Percentiles rank a stretch among this genome's conserved stretches.
phyloP scores from a whole-genome alignment of 371 early-diverging fungal species.

The Apophysomyces ossiformis region DNA sequence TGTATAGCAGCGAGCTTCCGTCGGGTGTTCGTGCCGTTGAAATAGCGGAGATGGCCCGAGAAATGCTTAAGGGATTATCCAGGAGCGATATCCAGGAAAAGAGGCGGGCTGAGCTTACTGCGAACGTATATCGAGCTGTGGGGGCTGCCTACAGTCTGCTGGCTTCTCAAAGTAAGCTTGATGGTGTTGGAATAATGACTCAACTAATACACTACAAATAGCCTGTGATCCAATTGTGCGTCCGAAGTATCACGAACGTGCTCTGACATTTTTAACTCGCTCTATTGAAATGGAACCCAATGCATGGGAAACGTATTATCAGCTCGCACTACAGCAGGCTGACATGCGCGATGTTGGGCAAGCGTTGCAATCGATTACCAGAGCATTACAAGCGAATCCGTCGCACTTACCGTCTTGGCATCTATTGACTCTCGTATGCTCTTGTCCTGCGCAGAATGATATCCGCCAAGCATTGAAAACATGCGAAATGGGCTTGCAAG shows the following conservation, averaged over 20 bases:
- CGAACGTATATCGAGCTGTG: conserved; percentile 53
- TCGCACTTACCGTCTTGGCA: conserved; percentile 83
- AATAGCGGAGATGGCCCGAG: conserved; percentile 49
- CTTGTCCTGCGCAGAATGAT: conserved; percentile 54
- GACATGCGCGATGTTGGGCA: conserved; percentile 77
- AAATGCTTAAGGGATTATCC: conserved; percentile 31
- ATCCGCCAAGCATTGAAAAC: conserved; percentile 67
- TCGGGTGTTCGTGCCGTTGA: conserved; percentile 52
- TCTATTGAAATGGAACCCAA: conserved; percentile 56
- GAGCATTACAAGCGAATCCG: conserved; percentile 66
- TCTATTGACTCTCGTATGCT: conserved; percentile 77
- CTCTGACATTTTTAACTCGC: conserved; percentile 63
- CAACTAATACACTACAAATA: conserved; percentile 19
- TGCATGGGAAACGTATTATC: conserved; percentile 70
- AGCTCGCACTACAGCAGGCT: conserved; percentile 81
- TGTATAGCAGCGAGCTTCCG: conserved; percentile 54
- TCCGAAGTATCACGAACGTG: conserved; percentile 67
- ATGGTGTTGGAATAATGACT: background rate
- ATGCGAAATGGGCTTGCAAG: conserved; percentile 73
- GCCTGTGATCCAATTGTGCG: conserved; percentile 71
- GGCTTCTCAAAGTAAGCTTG: conserved; percentile 61
- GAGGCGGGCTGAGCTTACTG: conserved; percentile 20
- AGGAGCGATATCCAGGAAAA: conserved; percentile 21
- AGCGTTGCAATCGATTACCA: conserved; percentile 68
- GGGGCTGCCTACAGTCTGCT: conserved; percentile 71